phyloP scores from a whole-genome alignment of 2,329 filamentous ascomycete species.

The Cercospora janseana region DNA sequence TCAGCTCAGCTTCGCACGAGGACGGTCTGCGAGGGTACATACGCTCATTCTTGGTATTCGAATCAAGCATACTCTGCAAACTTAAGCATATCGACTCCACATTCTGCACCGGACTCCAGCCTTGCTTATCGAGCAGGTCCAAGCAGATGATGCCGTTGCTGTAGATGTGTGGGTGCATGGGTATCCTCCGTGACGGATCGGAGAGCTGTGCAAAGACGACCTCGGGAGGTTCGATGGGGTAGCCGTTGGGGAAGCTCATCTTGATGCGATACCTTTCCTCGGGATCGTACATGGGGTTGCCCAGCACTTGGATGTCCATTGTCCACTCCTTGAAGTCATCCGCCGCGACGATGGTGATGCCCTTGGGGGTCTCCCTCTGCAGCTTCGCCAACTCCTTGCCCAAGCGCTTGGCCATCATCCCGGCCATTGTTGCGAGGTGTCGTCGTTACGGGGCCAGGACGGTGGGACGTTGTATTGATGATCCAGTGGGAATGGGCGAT shows the following conservation, averaged over 20 bases:
- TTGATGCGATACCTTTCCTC: constrained; percentile 78
- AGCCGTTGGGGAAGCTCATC: constrained; percentile 78
- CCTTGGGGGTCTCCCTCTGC: constrained; percentile 58
- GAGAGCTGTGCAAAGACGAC: constrained; percentile 75
- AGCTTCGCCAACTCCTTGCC: constrained; percentile 59
- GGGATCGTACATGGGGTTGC: constrained; percentile 81
- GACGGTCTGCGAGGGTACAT: constrained; percentile 15
- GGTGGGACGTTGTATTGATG: background rate
- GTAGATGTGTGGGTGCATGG: constrained; percentile 96
- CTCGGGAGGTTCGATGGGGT: constrained; percentile 95
- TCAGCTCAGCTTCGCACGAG: background rate
- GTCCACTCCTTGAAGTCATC: constrained; percentile 87
- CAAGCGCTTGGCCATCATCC: constrained; percentile 42
- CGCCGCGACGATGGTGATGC: constrained; percentile 75
- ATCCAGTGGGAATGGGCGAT: background rate
- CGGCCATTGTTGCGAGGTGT: constrained; percentile 31
- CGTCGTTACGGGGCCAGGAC: background rate
- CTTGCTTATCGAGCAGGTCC: constrained; percentile 80
- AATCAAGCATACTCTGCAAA: constrained; percentile 96
- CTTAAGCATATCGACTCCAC: constrained; percentile 97
- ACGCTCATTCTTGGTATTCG: constrained; percentile 86
- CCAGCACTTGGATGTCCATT: constrained; percentile 87
- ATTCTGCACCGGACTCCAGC: constrained; percentile 96
- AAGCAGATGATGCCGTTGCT: constrained; percentile 98
- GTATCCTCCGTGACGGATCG: constrained; percentile 60